Percentiles rank a stretch among this genome's conserved stretches.
These are phyloP conservation scores for Lentinula sp. DNA, from an alignment of 768 basidiomycete species.

Conservation along the genomic window DNA sequence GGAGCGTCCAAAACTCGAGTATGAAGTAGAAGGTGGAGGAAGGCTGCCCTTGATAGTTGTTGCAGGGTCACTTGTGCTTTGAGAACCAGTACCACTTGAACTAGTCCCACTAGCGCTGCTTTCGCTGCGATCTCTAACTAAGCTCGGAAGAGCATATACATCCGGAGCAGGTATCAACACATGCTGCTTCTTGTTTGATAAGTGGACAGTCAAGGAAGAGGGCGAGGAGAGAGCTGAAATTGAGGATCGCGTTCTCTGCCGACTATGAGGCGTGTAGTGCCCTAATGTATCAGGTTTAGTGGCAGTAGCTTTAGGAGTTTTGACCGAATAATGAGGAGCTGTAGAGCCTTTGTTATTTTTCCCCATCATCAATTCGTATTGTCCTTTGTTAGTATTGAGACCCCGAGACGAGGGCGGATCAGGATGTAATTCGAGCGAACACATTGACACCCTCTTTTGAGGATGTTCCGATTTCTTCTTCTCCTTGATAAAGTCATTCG, in stretches of 20 bases:
- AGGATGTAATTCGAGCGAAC: not conserved
- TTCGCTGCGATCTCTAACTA: not conserved
- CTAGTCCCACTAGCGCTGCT: not conserved
- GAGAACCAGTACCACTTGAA: slow-evolving; percentile 1
- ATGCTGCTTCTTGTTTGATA: not conserved
- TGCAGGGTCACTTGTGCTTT: not conserved
- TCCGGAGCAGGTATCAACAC: not conserved
- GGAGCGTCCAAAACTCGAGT: not conserved
- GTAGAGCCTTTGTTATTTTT: not conserved
- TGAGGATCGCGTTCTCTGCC: not conserved
- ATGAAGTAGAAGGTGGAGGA: not conserved
- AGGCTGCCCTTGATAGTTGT: not conserved
- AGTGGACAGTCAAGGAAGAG: not conserved
- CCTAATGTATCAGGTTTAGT: not conserved
- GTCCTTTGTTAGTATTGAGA: not conserved
- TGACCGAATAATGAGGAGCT: not conserved
- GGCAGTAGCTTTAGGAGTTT: not conserved
- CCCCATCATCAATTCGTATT: not conserved
- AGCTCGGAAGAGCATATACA: not conserved
- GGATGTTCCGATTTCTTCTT: not conserved
- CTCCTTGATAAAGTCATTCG: not conserved
- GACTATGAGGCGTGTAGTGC: slow-evolving; percentile 1
- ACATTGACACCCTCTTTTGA: not conserved
- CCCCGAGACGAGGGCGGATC: not conserved
- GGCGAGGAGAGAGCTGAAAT: not conserved